These are phyloP conservation scores for Micractinium conductrix DNA, from an alignment of 139 green algal species.

Conservation along the genomic window DNA sequence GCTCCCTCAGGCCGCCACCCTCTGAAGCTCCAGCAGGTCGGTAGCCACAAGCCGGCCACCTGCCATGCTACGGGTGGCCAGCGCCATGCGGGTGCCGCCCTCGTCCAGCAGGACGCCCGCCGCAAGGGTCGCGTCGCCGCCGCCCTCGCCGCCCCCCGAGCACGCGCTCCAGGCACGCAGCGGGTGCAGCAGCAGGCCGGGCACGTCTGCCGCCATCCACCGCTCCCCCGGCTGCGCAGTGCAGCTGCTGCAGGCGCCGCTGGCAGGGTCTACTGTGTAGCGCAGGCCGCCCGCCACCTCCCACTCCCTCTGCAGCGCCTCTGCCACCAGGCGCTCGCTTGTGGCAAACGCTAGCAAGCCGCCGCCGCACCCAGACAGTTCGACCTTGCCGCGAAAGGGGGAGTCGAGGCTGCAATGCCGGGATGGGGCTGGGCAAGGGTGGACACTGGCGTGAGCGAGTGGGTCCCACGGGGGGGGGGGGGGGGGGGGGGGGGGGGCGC, in stretches of 20 bases:
- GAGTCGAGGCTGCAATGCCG: constrained; percentile 41
- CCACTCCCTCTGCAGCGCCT: constrained; percentile 48
- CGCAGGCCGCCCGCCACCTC: constrained; percentile 17
- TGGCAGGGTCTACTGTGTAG: not conserved
- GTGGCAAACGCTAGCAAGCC: constrained; percentile 53
- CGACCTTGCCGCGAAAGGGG: constrained; percentile 54
- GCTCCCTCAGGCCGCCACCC: not conserved
- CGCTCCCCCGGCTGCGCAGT: not conserved
- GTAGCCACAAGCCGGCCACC: not conserved
- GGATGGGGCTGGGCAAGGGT: too few relatives aligned
- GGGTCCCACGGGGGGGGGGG: too few relatives aligned
- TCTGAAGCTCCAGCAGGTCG: constrained; percentile 13
- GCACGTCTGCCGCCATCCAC: not conserved
- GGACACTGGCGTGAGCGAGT: too few relatives aligned
- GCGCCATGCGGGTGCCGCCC: constrained; percentile 20
- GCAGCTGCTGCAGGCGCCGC: not conserved
- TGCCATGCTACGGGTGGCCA: not conserved
- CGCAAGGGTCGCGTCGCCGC: not conserved
- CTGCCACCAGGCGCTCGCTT: not conserved
- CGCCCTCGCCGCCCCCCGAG: not conserved
- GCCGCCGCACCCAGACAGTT: constrained; percentile 66
- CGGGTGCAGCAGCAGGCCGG: constrained; percentile 9
- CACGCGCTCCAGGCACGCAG: constrained; percentile 20
- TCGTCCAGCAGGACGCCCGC: constrained; percentile 31
- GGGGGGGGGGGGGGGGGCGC: too few relatives aligned